phyloP scores from a whole-genome alignment of 306 rosid species.

The Sechiopsis laciniata region DNA sequence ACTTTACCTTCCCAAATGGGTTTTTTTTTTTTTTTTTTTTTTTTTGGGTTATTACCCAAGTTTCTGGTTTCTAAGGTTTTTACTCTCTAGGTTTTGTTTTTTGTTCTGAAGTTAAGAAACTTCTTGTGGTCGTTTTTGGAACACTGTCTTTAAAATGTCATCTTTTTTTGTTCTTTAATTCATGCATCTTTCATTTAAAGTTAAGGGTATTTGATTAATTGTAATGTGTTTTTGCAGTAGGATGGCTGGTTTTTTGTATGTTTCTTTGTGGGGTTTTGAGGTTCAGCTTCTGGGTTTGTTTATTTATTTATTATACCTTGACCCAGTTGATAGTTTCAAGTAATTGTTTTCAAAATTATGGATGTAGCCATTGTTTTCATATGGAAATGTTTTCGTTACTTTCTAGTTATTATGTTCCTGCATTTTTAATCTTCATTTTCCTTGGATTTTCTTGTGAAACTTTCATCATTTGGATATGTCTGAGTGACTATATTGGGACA shows the following conservation, averaged over 20 bases:
- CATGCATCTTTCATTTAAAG: background rate
- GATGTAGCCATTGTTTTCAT: background rate
- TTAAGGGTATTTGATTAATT: background rate
- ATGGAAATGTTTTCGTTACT: background rate
- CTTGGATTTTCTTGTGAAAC: background rate
- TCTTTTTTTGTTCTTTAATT: background rate
- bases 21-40: too few species aligned
- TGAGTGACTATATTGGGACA: background rate
- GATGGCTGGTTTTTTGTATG: background rate
- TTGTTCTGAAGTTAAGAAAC: conserved; percentile 2
- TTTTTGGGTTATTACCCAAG: conserved; percentile 28
- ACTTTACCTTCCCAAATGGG: conserved; percentile 10
- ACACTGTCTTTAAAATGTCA: background rate
- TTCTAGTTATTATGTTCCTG: background rate
- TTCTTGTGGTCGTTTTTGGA: background rate
- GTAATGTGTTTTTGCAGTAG: background rate
- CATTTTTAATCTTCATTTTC: background rate
- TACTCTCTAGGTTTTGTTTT: background rate
- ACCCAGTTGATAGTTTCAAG: background rate
- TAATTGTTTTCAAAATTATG: background rate
- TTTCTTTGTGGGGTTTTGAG: conserved; percentile 11
- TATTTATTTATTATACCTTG: background rate
- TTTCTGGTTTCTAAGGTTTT: background rate
- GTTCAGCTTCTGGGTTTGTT: conserved; percentile 2
- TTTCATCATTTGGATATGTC: background rate